These are phyloP conservation scores for Podospora pseudopauciseta DNA, from an alignment of 495 filamentous ascomycete species.

Conservation along the genomic window DNA sequence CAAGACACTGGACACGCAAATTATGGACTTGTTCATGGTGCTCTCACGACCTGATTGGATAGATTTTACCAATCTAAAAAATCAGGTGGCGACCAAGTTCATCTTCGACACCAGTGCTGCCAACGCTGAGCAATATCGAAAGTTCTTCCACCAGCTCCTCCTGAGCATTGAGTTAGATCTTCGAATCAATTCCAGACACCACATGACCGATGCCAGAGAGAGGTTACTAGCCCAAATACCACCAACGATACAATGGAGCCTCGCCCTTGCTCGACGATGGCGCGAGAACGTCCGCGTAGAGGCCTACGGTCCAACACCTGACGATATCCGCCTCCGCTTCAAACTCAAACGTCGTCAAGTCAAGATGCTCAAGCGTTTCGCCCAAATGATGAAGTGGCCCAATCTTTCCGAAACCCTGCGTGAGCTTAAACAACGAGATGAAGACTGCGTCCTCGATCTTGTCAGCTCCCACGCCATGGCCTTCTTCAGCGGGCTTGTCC, in stretches of 20 bases:
- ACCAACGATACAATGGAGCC: slow-evolving; percentile 63
- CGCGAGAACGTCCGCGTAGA: slow-evolving; percentile 62
- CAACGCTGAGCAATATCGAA: slow-evolving; percentile 44
- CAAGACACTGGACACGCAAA: slow-evolving; percentile 60
- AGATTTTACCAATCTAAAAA: slow-evolving; percentile 59
- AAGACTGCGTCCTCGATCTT: slow-evolving; percentile 52
- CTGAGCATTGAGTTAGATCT: slow-evolving; percentile 64
- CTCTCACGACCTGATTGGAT: slow-evolving; percentile 61
- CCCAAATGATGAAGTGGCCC: slow-evolving; percentile 69
- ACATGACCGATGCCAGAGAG: slow-evolving; percentile 52
- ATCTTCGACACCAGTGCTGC: slow-evolving; percentile 46
- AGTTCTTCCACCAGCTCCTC: slow-evolving; percentile 71
- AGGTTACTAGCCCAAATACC: slow-evolving; percentile 57
- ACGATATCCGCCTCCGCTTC: slow-evolving; percentile 51
- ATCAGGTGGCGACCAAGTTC: slow-evolving; percentile 58
- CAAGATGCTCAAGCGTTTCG: slow-evolving; percentile 60
- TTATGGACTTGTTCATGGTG: slow-evolving; percentile 62
- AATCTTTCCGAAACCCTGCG: slow-evolving; percentile 60
- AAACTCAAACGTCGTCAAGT: slow-evolving; percentile 59
- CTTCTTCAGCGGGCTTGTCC: slow-evolving; percentile 65
- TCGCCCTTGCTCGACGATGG: slow-evolving; percentile 66
- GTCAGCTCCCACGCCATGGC: slow-evolving; percentile 65
- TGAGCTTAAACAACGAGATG: slow-evolving; percentile 54
- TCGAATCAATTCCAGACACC: slow-evolving; percentile 54
- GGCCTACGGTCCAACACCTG: slow-evolving; percentile 39